Conservation (phyloP, 2,329 filamentous ascomycete genomes). For the Lachnellula subtilissima region DNA sequence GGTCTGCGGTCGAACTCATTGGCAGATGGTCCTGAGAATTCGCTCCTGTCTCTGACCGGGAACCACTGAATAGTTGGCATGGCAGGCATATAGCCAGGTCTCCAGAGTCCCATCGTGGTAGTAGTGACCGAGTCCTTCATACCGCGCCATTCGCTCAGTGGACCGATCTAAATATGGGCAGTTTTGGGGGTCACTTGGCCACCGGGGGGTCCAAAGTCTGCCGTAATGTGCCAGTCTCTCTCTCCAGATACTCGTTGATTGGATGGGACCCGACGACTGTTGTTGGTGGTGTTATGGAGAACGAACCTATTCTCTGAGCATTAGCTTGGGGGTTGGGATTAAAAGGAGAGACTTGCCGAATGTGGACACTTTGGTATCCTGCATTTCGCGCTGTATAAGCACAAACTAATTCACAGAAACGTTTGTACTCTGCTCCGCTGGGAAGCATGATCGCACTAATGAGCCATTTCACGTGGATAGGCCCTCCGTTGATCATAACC, state of each 20-base stretch:
- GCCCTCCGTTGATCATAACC: background rate
- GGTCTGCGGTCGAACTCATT: no score
- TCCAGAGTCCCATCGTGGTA: background rate
- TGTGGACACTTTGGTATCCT: background rate
- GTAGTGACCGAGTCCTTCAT: background rate
- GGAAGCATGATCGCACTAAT: background rate
- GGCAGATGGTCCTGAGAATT: background rate
- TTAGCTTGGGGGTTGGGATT: background rate
- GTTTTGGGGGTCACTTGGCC: background rate
- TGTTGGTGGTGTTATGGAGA: background rate
- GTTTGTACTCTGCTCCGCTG: background rate
- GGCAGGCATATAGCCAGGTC: background rate
- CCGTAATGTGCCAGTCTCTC: background rate
- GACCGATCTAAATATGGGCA: background rate
- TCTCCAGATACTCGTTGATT: background rate
- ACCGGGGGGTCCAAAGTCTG: background rate
- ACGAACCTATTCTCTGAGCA: background rate
- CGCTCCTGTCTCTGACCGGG: background rate
- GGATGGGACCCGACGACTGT: background rate
- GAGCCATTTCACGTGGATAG: background rate
- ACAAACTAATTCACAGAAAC: background rate
- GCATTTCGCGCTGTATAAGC: background rate
- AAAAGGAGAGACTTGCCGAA: background rate
- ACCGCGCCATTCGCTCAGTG: background rate
- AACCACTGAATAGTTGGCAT: background rate